A percentile compares a stretch with the other conserved stretches of the same genome.
These are phyloP conservation scores for Ceratobasidium papillatum DNA, from an alignment of 1,284 basidiomycete species.

Conservation along the genomic window DNA sequence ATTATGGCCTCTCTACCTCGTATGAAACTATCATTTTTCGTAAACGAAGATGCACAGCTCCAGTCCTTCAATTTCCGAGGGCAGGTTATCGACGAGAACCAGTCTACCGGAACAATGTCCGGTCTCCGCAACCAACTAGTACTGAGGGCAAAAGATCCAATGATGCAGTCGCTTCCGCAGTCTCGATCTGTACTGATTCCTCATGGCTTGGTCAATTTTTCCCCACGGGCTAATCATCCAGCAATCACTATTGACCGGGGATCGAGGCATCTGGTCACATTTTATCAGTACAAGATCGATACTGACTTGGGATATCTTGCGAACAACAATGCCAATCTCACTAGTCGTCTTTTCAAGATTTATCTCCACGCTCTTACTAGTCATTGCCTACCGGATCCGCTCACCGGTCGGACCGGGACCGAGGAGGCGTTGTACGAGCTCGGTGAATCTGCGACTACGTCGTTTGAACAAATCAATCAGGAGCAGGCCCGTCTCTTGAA, in stretches of 20 bases:
- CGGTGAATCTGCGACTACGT: constrained; percentile 53
- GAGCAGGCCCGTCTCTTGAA: constrained; percentile 52
- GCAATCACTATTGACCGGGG: constrained; percentile 9
- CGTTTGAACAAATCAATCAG: constrained; percentile 53
- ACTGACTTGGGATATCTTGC: constrained; percentile 54
- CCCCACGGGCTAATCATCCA: constrained; percentile 35
- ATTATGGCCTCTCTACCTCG: constrained; percentile 50
- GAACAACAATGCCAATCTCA: constrained; percentile 50
- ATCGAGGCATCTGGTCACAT: neutral
- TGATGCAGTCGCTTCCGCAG: constrained; percentile 33
- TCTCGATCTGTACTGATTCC: constrained; percentile 54
- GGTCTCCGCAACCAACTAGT: constrained; percentile 57
- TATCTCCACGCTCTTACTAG: constrained; percentile 60
- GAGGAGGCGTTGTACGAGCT: constrained; percentile 58
- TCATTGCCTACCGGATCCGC: constrained; percentile 57
- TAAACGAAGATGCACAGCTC: constrained; percentile 48
- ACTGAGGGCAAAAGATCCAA: constrained; percentile 49
- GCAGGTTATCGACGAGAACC: constrained; percentile 52
- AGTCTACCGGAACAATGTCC: constrained; percentile 55
- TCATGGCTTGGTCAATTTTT: constrained; percentile 49
- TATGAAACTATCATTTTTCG: constrained; percentile 54
- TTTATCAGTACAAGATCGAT: constrained; percentile 55
- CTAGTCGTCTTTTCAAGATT: constrained; percentile 54
- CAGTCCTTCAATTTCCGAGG: constrained; percentile 54
- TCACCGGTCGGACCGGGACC: constrained; percentile 58